These are phyloP conservation scores for Ascochyta rabiei DNA, from an alignment of 2,329 filamentous ascomycete genomes.

Conservation along the genomic window DNA sequence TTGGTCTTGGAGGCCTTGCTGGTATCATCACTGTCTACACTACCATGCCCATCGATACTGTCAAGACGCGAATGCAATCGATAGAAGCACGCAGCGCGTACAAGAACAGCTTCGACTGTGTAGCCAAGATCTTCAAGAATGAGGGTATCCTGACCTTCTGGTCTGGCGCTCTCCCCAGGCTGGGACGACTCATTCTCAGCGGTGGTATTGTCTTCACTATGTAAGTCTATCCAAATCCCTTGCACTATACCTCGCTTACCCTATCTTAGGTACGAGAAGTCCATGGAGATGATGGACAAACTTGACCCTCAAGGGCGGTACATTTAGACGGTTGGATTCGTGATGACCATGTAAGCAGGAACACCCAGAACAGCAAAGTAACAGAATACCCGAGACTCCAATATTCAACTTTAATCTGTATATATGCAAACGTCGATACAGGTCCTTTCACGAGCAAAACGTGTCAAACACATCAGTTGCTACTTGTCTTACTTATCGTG, in stretches of 20 bases:
- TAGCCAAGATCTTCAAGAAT: slow-evolving; percentile 79
- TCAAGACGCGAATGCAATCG: slow-evolving; percentile 98
- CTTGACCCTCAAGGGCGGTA: slow-evolving; percentile 85
- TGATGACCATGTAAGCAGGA: background rate
- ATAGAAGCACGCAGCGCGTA: slow-evolving; percentile 82
- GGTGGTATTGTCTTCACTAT: slow-evolving; percentile 98
- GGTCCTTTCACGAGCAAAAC: too few relatives aligned
- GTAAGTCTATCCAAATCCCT: slow-evolving; percentile 52
- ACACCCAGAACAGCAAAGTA: background rate
- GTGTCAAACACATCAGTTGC: too few relatives aligned
- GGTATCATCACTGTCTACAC: slow-evolving; percentile 85
- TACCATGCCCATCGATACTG: slow-evolving; percentile 79
- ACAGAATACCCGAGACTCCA: background rate
- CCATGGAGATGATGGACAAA: slow-evolving; percentile 82
- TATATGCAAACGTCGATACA: too few relatives aligned
- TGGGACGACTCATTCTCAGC: slow-evolving; percentile 85
- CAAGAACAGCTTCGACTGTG: slow-evolving; percentile 86
- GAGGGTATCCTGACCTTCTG: slow-evolving; percentile 91
- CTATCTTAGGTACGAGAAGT: slow-evolving; percentile 77
- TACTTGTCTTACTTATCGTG: too few relatives aligned
- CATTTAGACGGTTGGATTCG: slow-evolving; percentile 57
- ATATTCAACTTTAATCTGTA: background rate
- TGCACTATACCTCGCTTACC: slow-evolving; percentile 9
- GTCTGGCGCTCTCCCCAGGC: slow-evolving; percentile 86
- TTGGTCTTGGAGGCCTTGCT: slow-evolving; percentile 86